Evolutionary conservation across 257 asterid species (phyloP), one percentile per base, ranked within the genome.

Genomic region (Pogostemon cablin): DNA sequence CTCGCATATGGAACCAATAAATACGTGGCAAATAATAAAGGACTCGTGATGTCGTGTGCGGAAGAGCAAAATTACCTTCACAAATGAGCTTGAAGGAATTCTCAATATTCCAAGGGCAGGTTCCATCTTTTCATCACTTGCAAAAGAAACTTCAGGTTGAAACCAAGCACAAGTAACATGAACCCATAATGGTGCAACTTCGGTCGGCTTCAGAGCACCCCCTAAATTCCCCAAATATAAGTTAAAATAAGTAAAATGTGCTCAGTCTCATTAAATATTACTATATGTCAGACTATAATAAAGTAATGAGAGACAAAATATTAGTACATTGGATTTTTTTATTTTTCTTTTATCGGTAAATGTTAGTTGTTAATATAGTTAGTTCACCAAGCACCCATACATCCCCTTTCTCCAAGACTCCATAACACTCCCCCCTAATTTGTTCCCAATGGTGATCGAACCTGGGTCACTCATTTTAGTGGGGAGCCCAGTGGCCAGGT

Each of bases 81-180:
- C 93, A 76, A 91, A 95, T 63, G 93, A 84, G 79, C 87, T 89
- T 63, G 98, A 87, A 71, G 98, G 98, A 66, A 95, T 95, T 79
- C 89, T 89, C 77, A 95, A 73, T 77, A 95, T 91, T 64, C 99
- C 99, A 67, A 84, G 78, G 59, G 99, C 99, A 78, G 99, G 99
- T 75, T 95, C 99, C 99, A 95, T 95, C 81, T 80, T 86, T 78
- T 95, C 98, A 63, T 91, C 96, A 38, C 88, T 91, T 66, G 93
- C 96, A 81, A 95, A 95, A 66, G 93, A 86, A 78, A 95, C 99
- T 86, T 95, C 86, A n/a, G 99, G 99, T 82, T 86, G 98, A 81
- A 91, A 95, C 99, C 99, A 95, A 79, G 99, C 99, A 81, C 99
- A 95, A 59, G 99, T 91, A 78, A 95, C 80, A 73, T 95, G 99